Conservation (phyloP, 1,284 basidiomycete species). For the Ceratorhiza oryzae-sativae region DNA sequence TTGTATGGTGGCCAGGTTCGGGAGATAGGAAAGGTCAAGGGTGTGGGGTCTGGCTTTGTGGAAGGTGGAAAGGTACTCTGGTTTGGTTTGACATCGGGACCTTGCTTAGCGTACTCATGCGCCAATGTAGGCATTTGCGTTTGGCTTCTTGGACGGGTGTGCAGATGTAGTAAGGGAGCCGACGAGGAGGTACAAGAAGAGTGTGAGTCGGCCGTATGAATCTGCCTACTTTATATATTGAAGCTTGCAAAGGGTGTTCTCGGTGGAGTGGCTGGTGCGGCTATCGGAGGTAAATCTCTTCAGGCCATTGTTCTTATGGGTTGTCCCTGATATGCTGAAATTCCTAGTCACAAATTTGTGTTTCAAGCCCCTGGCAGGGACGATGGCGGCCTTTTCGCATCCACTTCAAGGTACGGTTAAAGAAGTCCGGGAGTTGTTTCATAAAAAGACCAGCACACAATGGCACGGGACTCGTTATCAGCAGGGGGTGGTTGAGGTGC, state of each 20-base stretch:
- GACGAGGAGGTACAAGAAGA: constrained; percentile 49
- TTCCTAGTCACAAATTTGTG: background rate
- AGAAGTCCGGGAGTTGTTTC: constrained; percentile 49
- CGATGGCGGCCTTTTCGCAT: constrained; percentile 55
- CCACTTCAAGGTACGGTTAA: constrained; percentile 57
- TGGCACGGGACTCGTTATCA: constrained; percentile 51
- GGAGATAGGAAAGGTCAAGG: constrained; percentile 53
- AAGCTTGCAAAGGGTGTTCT: constrained; percentile 47
- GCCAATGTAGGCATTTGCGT: constrained; percentile 47
- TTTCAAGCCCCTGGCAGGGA: constrained; percentile 47
- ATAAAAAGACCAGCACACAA: constrained; percentile 48
- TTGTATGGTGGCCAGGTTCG: constrained; percentile 57
- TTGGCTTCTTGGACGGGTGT: constrained; percentile 60
- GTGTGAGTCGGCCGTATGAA: background rate
- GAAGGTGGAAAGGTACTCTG: constrained; percentile 56
- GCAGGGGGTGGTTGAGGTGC: constrained; percentile 53
- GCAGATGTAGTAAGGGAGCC: constrained; percentile 61
- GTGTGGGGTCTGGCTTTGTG: constrained; percentile 56
- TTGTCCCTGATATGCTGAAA: background rate
- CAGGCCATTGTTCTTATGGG: background rate
- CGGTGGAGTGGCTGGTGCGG: constrained; percentile 60
- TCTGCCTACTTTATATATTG: background rate
- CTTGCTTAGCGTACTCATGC: too few species aligned
- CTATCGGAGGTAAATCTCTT: constrained; percentile 55
- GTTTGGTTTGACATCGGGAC: constrained; percentile 54